Evolutionary conservation across 306 rosid genomes (phyloP), one percentile per base, ranked within the genome.

Genomic region (Cucurbita pepo): DNA sequence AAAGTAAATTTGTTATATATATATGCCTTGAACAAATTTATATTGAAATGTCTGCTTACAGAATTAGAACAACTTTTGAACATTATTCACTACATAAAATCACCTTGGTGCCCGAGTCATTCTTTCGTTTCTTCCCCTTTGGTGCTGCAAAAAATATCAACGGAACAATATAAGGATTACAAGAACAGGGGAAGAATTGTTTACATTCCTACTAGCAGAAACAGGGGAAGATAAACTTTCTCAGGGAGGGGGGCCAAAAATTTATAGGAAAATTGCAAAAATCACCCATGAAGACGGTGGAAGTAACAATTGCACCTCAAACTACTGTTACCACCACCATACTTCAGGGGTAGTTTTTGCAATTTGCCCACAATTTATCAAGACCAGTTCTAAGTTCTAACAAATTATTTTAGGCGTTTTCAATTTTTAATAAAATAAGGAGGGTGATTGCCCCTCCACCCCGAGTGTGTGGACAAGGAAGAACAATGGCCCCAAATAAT

Each of bases 101-200:
- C 56, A 92, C 97, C 98, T 88, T 92, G 79, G 56, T 72, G 51
- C 86, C 87, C 3, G 85, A 84, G 70, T 90, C 98, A 83, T 48
- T 84, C 89, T 90, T 93, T 56, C 88, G 86, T 72, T 88, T 92
- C 83, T 93, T 93, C 81, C 96, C 90, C 78, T 86, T 88, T 56
- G 91, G 21, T 72, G 63, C 97, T 88, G 90, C 87, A 86, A 66
- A 78, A 69, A 78, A 78, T 43, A 60, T 78, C 56, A 69, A 60
- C 53, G 81, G 52, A 55, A 51, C 55, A 71, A 75, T 6, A 10
- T n/a, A 25, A 67, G 19, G 13, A 74, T 69, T 63, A 50, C 44
- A 50, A 50, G 22, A 22, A 69, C 7, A 47, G 3, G 11, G 55
- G 18, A 40, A 18, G 56, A 19, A 8, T 47, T 47, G 36, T 67